Percentiles rank a stretch among this genome's conserved stretches.
These are phyloP conservation scores for Globisporangium splendens DNA, from an alignment of 352 stramenopile genomes.

Conservation along the genomic window DNA sequence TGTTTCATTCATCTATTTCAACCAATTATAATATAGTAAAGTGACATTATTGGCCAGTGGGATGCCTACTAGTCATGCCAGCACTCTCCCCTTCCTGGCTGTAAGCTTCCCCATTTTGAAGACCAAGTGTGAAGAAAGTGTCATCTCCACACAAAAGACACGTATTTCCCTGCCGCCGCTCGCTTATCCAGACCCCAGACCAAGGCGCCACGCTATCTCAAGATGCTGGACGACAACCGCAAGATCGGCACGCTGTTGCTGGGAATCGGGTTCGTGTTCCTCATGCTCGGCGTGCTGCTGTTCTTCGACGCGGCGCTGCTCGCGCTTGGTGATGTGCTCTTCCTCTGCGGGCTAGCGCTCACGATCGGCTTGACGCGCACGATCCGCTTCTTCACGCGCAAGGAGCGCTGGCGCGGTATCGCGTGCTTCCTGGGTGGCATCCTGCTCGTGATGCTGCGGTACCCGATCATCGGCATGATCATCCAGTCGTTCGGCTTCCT, in stretches of 20 bases:
- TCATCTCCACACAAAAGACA: not conserved
- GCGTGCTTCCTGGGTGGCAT: slow-evolving; percentile 94
- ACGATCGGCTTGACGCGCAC: slow-evolving; percentile 93
- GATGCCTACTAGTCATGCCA: slow-evolving; percentile 11
- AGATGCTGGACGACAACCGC: slow-evolving; percentile 91
- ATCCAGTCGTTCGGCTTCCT: slow-evolving; percentile 93
- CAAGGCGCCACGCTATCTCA: not conserved
- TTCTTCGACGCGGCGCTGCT: slow-evolving; percentile 94
- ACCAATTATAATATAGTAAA: not conserved
- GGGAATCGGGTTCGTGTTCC: slow-evolving; percentile 89
- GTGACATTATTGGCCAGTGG: slow-evolving; percentile 26
- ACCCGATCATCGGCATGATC: slow-evolving; percentile 92
- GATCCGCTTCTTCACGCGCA: slow-evolving; percentile 93
- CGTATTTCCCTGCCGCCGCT: too few relatives aligned
- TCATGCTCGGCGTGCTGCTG: slow-evolving; percentile 93
- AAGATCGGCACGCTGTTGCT: slow-evolving; percentile 95
- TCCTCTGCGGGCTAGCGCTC: slow-evolving; percentile 91
- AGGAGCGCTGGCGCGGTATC: slow-evolving; percentile 92
- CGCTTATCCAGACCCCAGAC: too few relatives aligned
- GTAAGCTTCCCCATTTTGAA: not conserved
- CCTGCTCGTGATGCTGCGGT: slow-evolving; percentile 90
- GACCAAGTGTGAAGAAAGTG: not conserved
- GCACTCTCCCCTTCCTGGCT: not conserved
- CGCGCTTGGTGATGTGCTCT: slow-evolving; percentile 92
- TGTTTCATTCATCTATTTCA: slow-evolving; percentile 1